Percentiles rank a stretch among this genome's conserved stretches.
These are phyloP conservation scores for Candida awuae DNA, from an alignment of 805 yeast species.

Conservation along the genomic window DNA sequence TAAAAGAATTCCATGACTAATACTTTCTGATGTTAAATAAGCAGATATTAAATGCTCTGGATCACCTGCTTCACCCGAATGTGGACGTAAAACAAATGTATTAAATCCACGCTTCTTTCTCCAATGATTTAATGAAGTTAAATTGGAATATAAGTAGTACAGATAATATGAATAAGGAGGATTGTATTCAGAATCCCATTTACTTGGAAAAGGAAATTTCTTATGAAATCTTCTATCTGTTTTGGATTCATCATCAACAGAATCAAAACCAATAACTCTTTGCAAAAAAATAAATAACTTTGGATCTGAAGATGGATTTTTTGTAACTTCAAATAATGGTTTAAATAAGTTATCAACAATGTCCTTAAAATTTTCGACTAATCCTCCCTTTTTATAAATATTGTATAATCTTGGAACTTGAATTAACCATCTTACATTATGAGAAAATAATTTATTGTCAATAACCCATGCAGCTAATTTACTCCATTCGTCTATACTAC, in stretches of 20 bases:
- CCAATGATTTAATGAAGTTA: conserved; percentile 81
- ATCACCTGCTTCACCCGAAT: conserved; percentile 99
- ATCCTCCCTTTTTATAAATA: conserved; percentile 69
- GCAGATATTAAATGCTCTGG: conserved; percentile 94
- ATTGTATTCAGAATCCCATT: conserved; percentile 71
- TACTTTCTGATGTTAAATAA: conserved; percentile 81
- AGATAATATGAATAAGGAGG: conserved; percentile 98
- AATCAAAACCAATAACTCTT: conserved; percentile 95
- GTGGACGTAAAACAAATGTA: conserved; percentile 93
- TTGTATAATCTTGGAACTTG: conserved; percentile 94
- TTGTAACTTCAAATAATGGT: conserved; percentile 86
- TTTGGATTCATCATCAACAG: conserved; percentile 97
- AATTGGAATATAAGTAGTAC: conserved; percentile 80
- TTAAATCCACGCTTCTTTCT: conserved; percentile 68
- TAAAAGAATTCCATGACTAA: conserved; percentile 89
- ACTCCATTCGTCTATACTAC: conserved; percentile 89
- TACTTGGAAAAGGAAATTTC: conserved; percentile 76
- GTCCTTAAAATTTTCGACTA: conserved; percentile 66
- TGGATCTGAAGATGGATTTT: conserved; percentile 82
- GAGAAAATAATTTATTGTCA: conserved; percentile 84
- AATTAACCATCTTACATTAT: conserved; percentile 93
- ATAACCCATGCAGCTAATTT: conserved; percentile 91
- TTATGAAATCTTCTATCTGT: conserved; percentile 73
- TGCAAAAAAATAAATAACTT: conserved; percentile 81
- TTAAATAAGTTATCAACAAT: conserved; percentile 70